Evolutionary conservation across 1,139 yeast genomes (phyloP), one percentile per base, ranked within the genome.

Genomic region (Blastobotrys petasosporus): DNA sequence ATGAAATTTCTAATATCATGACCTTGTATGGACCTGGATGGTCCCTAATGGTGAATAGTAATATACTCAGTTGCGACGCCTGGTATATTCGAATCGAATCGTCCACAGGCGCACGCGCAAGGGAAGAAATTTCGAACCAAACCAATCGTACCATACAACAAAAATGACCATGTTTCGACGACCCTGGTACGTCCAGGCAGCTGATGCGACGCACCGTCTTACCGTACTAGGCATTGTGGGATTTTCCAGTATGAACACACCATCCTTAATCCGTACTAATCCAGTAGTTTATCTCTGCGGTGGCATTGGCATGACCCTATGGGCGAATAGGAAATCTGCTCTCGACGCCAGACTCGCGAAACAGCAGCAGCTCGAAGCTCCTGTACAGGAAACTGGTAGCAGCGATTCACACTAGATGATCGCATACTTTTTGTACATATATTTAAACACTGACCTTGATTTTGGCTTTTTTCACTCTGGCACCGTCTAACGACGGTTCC

Each of bases 141-240:
- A 12, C 16, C 13, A n/a, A 32, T 12, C 13, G 34, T 17, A 17
- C 12, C 12, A 34, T 9, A 11, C 20, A 34, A n/a, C n/a, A n/a
- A n/a, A 34, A 25, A 51, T 17, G 41, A 20, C 25, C 25, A 74
- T 73, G 78, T 68, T 76, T 37, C 67, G 70, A 45, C 59, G 72
- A 50, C 84, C 87, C 41, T 82, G 87, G 87, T 81, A 80, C 61
- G 77, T 82, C 4, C 78, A 77, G 63, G 80, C 79, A 11, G 83
- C 94, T 12, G 97, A 87, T 66, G 79, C 84, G 43, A 76, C 51
- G 10, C 51, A 48, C 38, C 49, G 51, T 30, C 35, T 48, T n/a
- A 48, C 47, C 11, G 51, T 48, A 7, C 68, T 85, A 33, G 80
- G 87, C 2, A 71, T 86, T 39, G 80, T 85, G 37, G 95, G 95